Conservation (phyloP, 1,284 basidiomycete species). For the Irpex sp. region DNA sequence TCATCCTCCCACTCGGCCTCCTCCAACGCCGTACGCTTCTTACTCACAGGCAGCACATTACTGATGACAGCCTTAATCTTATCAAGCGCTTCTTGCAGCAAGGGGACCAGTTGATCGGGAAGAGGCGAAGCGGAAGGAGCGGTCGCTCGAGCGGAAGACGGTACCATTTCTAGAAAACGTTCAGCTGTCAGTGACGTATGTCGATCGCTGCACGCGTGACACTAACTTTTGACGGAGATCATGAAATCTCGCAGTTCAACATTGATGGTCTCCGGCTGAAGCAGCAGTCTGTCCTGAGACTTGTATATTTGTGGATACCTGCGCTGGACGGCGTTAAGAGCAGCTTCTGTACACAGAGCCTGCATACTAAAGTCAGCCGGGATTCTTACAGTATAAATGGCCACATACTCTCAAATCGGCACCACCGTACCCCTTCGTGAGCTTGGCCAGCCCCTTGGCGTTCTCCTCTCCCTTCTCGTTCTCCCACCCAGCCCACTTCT, state of each 20-base stretch:
- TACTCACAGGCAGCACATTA: conserved; percentile 68
- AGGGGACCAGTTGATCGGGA: conserved; percentile 81
- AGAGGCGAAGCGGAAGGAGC: conserved; percentile 84
- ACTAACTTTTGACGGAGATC: conserved; percentile 90
- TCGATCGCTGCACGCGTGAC: conserved; percentile 25
- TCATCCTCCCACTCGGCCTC: conserved; percentile 90
- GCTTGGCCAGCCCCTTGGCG: conserved; percentile 72
- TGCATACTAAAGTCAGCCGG: conserved; percentile 27
- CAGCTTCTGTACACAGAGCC: conserved; percentile 95
- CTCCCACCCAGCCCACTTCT: conserved; percentile 86
- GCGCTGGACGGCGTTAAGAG: conserved; percentile 94
- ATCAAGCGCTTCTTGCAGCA: conserved; percentile 71
- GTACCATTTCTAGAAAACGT: conserved; percentile 70
- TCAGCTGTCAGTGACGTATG: not conserved
- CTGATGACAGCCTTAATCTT: conserved; percentile 68
- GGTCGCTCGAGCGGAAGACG: conserved; percentile 90
- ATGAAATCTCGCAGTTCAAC: conserved; percentile 94
- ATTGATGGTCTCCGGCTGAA: conserved; percentile 85
- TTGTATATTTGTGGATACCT: conserved; percentile 98
- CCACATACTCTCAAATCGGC: conserved; percentile 86
- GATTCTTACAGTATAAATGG: not conserved
- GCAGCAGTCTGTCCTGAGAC: conserved; percentile 80
- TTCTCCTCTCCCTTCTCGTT: conserved; percentile 53
- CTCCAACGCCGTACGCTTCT: conserved; percentile 80
- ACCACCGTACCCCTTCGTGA: conserved; percentile 98